phyloP scores from a whole-genome alignment of 2,329 filamentous ascomycete species.

The Stylonectria norvegica region DNA sequence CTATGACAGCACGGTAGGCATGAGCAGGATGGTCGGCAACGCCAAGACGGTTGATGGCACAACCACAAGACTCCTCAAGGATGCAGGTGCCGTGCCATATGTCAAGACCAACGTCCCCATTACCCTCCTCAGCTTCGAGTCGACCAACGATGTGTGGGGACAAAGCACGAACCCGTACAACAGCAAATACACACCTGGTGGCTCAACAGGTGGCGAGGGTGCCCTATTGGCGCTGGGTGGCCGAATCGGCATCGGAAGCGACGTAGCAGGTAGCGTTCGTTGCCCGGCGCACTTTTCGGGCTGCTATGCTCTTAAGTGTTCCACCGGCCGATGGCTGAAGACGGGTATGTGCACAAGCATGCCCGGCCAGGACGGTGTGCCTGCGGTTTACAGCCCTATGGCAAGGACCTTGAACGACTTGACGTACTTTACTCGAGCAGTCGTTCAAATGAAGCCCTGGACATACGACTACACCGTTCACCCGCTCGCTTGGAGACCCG shows the following conservation, averaged over 20 bases:
- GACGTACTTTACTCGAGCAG: slow-evolving; percentile 73
- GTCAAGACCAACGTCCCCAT: slow-evolving; percentile 90
- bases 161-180: slow-evolving; percentile 80
- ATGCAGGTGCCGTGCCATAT: slow-evolving; percentile 84
- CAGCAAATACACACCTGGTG: slow-evolving; percentile 78
- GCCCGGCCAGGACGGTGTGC: slow-evolving; percentile 87
- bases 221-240: slow-evolving; percentile 80
- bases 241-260: slow-evolving; percentile 83
- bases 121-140: slow-evolving; percentile 83
- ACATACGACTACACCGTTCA: slow-evolving; percentile 83
- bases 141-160: slow-evolving; percentile 76
- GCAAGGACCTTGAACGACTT: slow-evolving; percentile 79
- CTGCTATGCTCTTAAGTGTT: slow-evolving; percentile 82
- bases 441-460: slow-evolving; percentile 84
- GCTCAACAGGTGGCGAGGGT: slow-evolving; percentile 81
- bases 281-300: slow-evolving; percentile 86
- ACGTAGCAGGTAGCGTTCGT: slow-evolving; percentile 86
- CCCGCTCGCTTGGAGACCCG: slow-evolving; percentile 72
- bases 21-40: slow-evolving; percentile 68
- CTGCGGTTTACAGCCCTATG: slow-evolving; percentile 91
- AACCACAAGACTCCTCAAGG: slow-evolving; percentile 74
- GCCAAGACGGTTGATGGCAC: slow-evolving; percentile 64
- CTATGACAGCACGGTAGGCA: slow-evolving; percentile 80
- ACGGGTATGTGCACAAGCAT: slow-evolving; percentile 80
- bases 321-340: slow-evolving; percentile 87